Conservation (phyloP, 257 asterid species). For the Rubia yunnanensis region DNA sequence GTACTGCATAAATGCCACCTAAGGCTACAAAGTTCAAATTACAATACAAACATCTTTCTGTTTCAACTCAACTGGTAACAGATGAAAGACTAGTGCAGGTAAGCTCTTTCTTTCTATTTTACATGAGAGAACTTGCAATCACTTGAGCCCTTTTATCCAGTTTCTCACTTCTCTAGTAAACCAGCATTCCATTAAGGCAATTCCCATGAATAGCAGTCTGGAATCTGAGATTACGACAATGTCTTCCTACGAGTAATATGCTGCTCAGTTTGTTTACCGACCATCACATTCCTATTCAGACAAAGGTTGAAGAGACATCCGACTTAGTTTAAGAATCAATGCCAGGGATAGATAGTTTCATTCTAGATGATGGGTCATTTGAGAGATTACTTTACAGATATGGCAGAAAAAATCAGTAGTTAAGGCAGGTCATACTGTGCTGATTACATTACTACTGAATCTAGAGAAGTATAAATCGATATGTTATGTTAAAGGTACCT, state of each 20-base stretch:
- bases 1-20: background rate
- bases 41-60: background rate
- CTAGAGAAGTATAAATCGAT: background rate
- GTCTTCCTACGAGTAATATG: background rate
- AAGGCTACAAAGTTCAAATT: background rate
- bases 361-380: background rate
- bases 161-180: background rate
- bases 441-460: background rate
- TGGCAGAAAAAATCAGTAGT: background rate
- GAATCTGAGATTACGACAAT: background rate
- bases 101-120: background rate
- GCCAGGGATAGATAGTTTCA: background rate
- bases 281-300: background rate
- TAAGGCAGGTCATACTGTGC: background rate
- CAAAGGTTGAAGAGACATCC: background rate
- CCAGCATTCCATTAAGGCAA: background rate
- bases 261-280: background rate
- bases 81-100: slow-evolving; percentile 4
- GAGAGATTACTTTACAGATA: background rate
- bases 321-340: background rate
- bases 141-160: background rate
- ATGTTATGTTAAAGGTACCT: slow-evolving; percentile 23
- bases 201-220: background rate
- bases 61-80: background rate
- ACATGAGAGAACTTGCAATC: background rate